Base-by-base conservation (phyloP, 768 basidiomycete genomes). In the Collybia mongolica region DNA sequence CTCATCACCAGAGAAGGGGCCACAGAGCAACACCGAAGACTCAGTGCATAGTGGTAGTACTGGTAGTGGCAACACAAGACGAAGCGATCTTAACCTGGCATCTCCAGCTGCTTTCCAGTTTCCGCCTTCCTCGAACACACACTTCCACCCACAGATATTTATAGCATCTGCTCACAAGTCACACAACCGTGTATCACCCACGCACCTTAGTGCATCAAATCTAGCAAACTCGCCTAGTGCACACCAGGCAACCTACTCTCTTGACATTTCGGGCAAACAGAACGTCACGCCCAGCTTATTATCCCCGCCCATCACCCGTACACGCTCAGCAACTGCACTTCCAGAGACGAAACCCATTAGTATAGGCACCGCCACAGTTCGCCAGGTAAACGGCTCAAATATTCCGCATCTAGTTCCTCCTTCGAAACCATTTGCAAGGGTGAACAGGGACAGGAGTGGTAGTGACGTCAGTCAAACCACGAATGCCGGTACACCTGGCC, bases 241-340 rank as follows among this genome's bases (percentile, higher is more conserved):
- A n/a, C 83, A 82, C 61, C 83, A 78, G 53, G 74, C 81, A 32
- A 80, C 82, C 12, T 74, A 73, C 55, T 85, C 83, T 0, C 64
- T 84, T 18, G 83, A 85, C 59, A 72, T 68, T 0, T 63, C 73
- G 6, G 63, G 67, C 22, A 65, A 71, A 17, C 26, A 62, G 20
- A 58, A 62, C 38, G 66, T 63, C 26, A 53, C 55, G 20, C 54
- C 59, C 28, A 45, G 54, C 11, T 54, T 60, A 17, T 47, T 66
- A 22, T 50, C 65, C 7, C 66, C 72, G 24, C 65, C 72, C 1
- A 67, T 76, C 40, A 59, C 67, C 32, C 68, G 73, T 39, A 66
- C 73, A 20, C 68, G 75, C 41, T 75, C 75, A 11, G 73, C 77
- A 11, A 78, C 74, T 6, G 66, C 71, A 1, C 65, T 75, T 29